A percentile compares a stretch with the other conserved stretches of the same genome.
These are phyloP conservation scores for Fraxinus baroniana DNA, from an alignment of 305 asterid genomes.

Conservation along the genomic window DNA sequence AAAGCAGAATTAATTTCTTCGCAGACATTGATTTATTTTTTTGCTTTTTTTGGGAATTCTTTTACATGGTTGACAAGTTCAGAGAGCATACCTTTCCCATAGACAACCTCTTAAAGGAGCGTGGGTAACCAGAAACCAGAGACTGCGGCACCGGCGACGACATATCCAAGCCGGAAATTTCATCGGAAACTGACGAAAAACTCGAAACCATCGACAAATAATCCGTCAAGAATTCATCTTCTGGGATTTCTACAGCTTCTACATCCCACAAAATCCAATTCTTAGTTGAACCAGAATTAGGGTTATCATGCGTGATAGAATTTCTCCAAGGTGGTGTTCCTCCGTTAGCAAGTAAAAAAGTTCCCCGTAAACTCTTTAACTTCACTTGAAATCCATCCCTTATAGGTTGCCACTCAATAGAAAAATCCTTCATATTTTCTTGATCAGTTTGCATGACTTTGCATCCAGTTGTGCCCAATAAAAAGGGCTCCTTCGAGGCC, in stretches of 20 bases:
- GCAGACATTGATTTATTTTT: background rate
- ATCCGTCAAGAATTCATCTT: constrained; percentile 54
- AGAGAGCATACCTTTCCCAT: constrained; percentile 45
- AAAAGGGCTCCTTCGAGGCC: constrained; percentile 59
- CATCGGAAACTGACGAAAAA: constrained; percentile 68
- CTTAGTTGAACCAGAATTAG: constrained; percentile 43
- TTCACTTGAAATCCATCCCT: constrained; percentile 81
- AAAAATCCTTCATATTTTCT: constrained; percentile 39
- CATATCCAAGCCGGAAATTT: constrained; percentile 60
- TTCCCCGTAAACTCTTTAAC: constrained; percentile 51
- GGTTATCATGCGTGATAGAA: constrained; percentile 67
- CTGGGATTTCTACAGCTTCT: constrained; percentile 65
- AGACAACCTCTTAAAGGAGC: constrained; percentile 38
- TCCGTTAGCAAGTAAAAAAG: constrained; percentile 77
- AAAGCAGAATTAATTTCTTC: background rate
- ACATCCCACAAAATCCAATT: constrained; percentile 83
- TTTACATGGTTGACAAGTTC: background rate
- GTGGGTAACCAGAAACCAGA: constrained; percentile 50
- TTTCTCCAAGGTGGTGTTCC: constrained; percentile 91
- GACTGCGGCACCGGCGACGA: constrained; percentile 34
- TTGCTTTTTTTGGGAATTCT: background rate
- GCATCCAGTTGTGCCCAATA: constrained; percentile 76
- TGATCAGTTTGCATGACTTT: constrained; percentile 53
- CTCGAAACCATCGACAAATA: constrained; percentile 72
- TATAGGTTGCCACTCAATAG: constrained; percentile 74